A percentile compares a stretch with the other conserved stretches of the same genome.
Evolutionary conservation across 371 early-diverging fungal genomes (phyloP).

Genomic region (Zychaea mexicana): DNA sequence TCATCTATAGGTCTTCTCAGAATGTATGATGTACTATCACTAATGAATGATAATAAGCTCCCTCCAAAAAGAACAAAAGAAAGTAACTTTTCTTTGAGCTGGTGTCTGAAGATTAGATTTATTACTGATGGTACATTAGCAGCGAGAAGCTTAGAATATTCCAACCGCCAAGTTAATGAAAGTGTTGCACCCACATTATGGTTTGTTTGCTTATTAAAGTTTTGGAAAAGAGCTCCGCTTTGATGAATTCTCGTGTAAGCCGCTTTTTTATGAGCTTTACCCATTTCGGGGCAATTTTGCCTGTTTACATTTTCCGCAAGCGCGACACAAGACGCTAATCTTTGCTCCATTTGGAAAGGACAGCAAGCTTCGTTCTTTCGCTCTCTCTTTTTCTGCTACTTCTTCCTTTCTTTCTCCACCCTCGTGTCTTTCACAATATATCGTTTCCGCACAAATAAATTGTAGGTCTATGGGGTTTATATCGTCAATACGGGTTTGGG

Average conservation of each 20-base stretch:
- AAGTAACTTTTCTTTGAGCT: too few species aligned
- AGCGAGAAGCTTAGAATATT: too few species aligned
- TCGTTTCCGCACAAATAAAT: neutral
- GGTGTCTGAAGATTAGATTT: too few species aligned
- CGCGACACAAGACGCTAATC: too few species aligned
- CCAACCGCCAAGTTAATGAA: too few species aligned
- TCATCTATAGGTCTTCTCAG: too few species aligned
- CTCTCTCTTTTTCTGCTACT: neutral
- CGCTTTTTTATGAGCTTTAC: neutral
- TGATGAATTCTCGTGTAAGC: neutral
- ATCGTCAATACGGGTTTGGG: constrained; percentile 1
- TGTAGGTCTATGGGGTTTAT: neutral
- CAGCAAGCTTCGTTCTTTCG: neutral
- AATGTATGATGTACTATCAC: too few species aligned
- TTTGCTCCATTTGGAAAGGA: neutral
- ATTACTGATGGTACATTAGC: too few species aligned
- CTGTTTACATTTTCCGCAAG: neutral
- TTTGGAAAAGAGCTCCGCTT: neutral
- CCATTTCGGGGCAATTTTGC: neutral
- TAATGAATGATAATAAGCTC: too few species aligned
- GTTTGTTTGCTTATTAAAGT: too few species aligned
- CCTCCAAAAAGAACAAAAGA: too few species aligned
- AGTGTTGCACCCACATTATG: too few species aligned
- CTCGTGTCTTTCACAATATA: neutral
- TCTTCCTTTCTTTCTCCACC: neutral